These are phyloP conservation scores for Plasmodium reichenowi DNA, from an alignment of 169 alveolate genomes.

Conservation along the genomic window DNA sequence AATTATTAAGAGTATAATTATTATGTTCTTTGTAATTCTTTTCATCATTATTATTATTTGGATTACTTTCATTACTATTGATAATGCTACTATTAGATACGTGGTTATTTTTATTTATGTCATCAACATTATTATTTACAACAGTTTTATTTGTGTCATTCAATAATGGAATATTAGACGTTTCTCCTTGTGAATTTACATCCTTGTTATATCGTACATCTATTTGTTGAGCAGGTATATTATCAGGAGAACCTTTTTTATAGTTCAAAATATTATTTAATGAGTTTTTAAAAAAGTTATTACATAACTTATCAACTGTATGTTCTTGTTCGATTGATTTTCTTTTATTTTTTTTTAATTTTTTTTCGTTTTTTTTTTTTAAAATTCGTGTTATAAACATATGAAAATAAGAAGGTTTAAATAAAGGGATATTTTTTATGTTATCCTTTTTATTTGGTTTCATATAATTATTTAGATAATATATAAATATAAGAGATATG, in stretches of 20 bases:
- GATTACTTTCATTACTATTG: not conserved
- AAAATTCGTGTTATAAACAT: slow-evolving; percentile 14
- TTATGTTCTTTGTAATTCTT: not conserved
- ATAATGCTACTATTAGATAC: not conserved
- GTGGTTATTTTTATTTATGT: not conserved
- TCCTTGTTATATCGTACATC: not conserved
- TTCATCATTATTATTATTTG: not conserved
- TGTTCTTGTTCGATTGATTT: not conserved
- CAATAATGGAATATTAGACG: too few relatives aligned
- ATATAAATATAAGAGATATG: slow-evolving; percentile 27
- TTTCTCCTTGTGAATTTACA: not conserved
- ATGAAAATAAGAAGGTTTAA: slow-evolving; percentile 54
- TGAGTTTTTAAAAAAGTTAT: slow-evolving; percentile 67
- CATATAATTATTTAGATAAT: slow-evolving; percentile 37
- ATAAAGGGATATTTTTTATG: slow-evolving; percentile 27
- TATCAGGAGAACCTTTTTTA: not conserved
- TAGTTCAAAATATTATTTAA: slow-evolving; percentile 30
- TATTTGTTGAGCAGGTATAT: not conserved
- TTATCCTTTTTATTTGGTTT: slow-evolving; percentile 6
- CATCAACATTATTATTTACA: not conserved
- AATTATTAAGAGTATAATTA: too few relatives aligned
- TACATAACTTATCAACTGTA: slow-evolving; percentile 69
- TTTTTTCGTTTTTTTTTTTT: slow-evolving; percentile 17
- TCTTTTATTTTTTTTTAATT: slow-evolving; percentile 7
- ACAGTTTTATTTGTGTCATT: not conserved